Evolutionary conservation across 371 early-diverging fungal species (phyloP).

Genomic region (Smittium mucronatum): DNA sequence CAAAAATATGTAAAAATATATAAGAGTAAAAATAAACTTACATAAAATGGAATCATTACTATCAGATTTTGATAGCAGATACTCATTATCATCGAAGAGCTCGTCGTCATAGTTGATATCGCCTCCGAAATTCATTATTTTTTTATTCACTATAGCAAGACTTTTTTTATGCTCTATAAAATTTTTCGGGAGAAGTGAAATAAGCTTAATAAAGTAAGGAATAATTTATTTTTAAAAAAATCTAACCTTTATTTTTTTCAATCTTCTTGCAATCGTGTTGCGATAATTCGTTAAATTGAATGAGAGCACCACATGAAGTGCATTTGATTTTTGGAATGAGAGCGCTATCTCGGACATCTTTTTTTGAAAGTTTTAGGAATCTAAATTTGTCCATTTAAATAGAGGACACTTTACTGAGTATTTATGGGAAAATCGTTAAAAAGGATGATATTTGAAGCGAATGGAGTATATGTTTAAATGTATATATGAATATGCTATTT

Average conservation of each 20-base stretch:
- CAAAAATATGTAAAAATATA: no score
- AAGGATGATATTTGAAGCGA: no score
- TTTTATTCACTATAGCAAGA: background rate
- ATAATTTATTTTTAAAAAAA: background rate
- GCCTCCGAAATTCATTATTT: background rate
- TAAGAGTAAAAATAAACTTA: background rate
- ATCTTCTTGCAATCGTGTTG: background rate
- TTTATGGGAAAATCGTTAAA: no score
- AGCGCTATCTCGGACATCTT: background rate
- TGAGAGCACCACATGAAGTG: background rate
- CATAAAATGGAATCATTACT: background rate
- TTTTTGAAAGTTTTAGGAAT: background rate
- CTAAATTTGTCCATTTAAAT: background rate
- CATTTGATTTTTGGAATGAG: background rate
- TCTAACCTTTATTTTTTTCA: background rate
- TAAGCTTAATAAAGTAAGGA: background rate
- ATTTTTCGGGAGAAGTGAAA: background rate
- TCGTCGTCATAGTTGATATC: background rate
- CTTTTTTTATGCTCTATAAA: background rate
- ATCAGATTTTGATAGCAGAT: background rate
- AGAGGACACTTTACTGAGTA: no score
- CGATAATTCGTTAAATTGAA: background rate
- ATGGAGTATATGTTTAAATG: no score
- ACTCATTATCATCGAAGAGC: background rate
- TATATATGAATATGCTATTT: no score